Conservation (phyloP, 192 early-diverging fungal genomes). For the Linnemannia schmuckeri region DNA sequence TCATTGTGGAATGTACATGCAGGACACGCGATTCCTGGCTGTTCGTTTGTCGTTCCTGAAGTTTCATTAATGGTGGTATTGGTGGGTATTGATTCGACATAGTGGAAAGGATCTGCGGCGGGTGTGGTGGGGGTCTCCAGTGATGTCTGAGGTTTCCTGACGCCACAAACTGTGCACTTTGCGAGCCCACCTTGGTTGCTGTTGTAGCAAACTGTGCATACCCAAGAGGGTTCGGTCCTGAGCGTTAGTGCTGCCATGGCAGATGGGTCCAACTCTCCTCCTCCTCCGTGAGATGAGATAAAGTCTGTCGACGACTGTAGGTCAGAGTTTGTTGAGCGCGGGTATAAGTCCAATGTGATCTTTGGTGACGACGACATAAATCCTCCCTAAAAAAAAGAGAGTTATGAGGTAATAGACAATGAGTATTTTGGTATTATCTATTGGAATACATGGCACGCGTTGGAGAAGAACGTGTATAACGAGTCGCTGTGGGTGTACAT, state of each 20-base stretch:
- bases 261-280: conserved; percentile 22
- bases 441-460: too few species aligned
- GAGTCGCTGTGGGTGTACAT: conserved; percentile 47
- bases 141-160: conserved; percentile 44
- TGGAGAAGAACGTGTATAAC: neutral
- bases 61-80: neutral
- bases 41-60: neutral
- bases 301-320: conserved; percentile 14
- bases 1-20: conserved; percentile 94
- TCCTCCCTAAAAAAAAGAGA: conserved; percentile 53
- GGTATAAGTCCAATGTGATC: conserved; percentile 66
- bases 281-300: conserved; percentile 17
- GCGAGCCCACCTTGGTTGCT: conserved; percentile 51
- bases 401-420: too few species aligned
- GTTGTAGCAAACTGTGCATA: conserved; percentile 68
- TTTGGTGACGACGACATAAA: conserved; percentile 76
- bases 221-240: conserved; percentile 56
- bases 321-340: conserved; percentile 26
- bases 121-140: conserved; percentile 9
- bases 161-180: conserved; percentile 74
- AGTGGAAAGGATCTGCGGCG: conserved; percentile 21
- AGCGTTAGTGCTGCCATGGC: conserved; percentile 8
- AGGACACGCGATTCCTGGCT: conserved; percentile 68
- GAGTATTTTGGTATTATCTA: neutral
- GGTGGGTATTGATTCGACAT: conserved; percentile 11